These are phyloP conservation scores for Bolboschoenus planiculmis DNA, from an alignment of 176 grass and related monocot genomes.

Conservation along the genomic window DNA sequence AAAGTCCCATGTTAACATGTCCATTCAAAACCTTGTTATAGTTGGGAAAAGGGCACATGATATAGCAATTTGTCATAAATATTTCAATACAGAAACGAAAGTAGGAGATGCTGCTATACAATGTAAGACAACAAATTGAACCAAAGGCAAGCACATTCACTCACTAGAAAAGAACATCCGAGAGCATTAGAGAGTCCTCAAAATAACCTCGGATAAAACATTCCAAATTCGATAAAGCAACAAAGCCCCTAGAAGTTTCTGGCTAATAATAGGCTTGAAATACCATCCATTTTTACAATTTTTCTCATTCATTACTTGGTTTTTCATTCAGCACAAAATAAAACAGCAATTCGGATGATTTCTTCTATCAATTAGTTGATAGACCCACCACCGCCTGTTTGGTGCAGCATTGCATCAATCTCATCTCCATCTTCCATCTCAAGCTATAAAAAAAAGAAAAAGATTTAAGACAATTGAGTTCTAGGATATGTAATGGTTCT, in stretches of 20 bases:
- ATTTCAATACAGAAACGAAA: not conserved
- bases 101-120: not conserved
- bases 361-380: constrained; percentile 9
- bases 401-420: constrained; percentile 94
- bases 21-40: not conserved
- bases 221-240: not conserved
- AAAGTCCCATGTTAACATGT: not conserved
- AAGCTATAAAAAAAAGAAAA: constrained; percentile 31
- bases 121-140: not conserved
- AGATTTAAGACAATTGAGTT: not conserved
- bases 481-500: not conserved
- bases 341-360: not conserved
- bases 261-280: not conserved
- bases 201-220: not conserved
- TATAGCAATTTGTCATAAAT: not conserved
- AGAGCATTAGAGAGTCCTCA: not conserved
- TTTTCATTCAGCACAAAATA: constrained; percentile 15
- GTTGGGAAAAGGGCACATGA: not conserved
- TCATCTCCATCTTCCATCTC: constrained; percentile 91
- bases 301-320: not conserved
- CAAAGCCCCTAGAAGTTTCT: not conserved
- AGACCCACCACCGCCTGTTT: constrained; percentile 44
- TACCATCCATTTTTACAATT: constrained; percentile 1
- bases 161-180: not conserved
- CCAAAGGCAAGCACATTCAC: not conserved